These are phyloP conservation scores for Monosporascus cannonballus DNA, from an alignment of 2,329 filamentous ascomycete genomes.

Conservation along the genomic window DNA sequence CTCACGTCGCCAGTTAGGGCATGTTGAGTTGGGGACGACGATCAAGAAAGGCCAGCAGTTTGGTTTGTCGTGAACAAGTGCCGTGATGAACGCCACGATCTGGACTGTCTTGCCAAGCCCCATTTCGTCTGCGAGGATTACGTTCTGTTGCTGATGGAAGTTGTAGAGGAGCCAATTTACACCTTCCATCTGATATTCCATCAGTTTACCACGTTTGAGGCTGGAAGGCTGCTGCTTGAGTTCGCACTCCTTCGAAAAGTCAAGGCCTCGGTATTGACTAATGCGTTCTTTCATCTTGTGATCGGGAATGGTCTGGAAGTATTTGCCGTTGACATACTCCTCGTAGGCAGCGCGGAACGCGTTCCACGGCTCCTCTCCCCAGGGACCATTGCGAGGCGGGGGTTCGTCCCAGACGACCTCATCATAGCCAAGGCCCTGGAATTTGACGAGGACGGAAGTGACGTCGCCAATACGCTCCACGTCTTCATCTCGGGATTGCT, in stretches of 20 bases:
- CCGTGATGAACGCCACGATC: slow-evolving; percentile 74
- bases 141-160: slow-evolving; percentile 75
- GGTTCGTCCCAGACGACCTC: slow-evolving; percentile 86
- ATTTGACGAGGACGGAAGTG: slow-evolving; percentile 75
- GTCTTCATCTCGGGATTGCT: slow-evolving; percentile 62
- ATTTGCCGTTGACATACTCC: slow-evolving; percentile 76
- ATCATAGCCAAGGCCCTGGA: slow-evolving; percentile 85
- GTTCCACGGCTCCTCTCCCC: slow-evolving; percentile 54
- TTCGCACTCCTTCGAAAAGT: slow-evolving; percentile 62
- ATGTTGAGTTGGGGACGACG: slow-evolving; percentile 91
- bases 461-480: slow-evolving; percentile 67
- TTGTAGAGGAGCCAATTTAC: slow-evolving; percentile 94
- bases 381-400: slow-evolving; percentile 53
- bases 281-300: slow-evolving; percentile 61
- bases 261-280: slow-evolving; percentile 54
- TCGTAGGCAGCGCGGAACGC: slow-evolving; percentile 80
- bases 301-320: slow-evolving; percentile 54
- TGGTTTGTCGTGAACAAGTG: slow-evolving; percentile 60
- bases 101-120: slow-evolving; percentile 96
- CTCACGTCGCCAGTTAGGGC: slow-evolving; percentile 95
- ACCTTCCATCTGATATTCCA: slow-evolving; percentile 90
- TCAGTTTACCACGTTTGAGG: slow-evolving; percentile 73
- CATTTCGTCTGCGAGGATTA: slow-evolving; percentile 96
- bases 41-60: slow-evolving; percentile 87
- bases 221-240: slow-evolving; percentile 66